Evolutionary conservation across 2,329 filamentous ascomycete species (phyloP), one percentile per base, ranked within the genome.

Genomic region (Fusarium begoniae): DNA sequence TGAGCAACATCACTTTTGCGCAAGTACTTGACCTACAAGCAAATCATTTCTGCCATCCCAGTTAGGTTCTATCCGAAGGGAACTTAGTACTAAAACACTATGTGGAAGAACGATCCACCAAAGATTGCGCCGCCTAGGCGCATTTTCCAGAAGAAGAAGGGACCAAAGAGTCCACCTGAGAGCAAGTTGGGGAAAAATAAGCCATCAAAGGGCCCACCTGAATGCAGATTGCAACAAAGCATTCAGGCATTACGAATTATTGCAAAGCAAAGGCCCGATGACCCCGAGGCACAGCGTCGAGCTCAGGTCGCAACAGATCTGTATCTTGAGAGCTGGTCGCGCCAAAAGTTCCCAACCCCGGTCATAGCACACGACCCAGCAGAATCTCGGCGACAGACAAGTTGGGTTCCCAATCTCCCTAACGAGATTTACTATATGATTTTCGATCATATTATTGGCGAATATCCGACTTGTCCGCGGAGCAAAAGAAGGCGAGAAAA

Each of bases 261-360:
- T 26, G 66, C 63, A 13, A 14, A 17, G 5, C 37, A 53, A 22
- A 59, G 55, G 4, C 69, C 56, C 4, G 6, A 60, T n/a, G 63
- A 75, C 26, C 3, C 43, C n/a, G 43, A 62, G 18, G 63, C 72
- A 5, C 48, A 69, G 17, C 28, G 30, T 32, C 72, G 72, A 30
- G 61, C 63, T 3, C 50, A 32, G 35, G 63, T 56, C 11, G 69
- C 72, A 9, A 22, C 35, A 22, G 32, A 28, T 20, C 60, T 73
- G 37, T 69, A 59, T 32, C 10, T 17, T 30, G 14, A 48, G 10
- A 48, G 14, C 26, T 48, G 26, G 45, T 15, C 45, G 14, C 45
- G 18, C 20, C 26, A 17, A 14, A 17, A 7, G 18, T 18, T 51
- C 10, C 28, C 20, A 14, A 15, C 32, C 28, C 28, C 35, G 38